Conservation (phyloP, 2,329 filamentous ascomycete genomes). For the Epichloe baconii region DNA sequence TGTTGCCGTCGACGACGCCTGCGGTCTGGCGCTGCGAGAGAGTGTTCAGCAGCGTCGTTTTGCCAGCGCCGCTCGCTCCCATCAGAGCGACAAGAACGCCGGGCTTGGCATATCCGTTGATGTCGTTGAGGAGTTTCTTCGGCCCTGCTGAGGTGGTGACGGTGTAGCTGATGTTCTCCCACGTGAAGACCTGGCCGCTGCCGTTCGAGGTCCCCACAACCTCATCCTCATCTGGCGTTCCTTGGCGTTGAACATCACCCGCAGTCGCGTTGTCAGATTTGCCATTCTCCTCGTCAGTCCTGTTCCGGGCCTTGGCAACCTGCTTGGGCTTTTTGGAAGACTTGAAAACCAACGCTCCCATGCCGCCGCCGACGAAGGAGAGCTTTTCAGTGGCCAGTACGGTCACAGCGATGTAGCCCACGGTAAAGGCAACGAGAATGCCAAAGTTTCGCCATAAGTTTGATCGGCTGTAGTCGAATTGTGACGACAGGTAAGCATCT, state of each 20-base stretch:
- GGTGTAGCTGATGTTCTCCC: conserved; percentile 55
- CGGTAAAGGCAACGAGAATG: conserved; percentile 57
- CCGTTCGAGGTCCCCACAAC: conserved; percentile 33
- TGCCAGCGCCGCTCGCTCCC: conserved; percentile 6
- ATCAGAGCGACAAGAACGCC: conserved; percentile 6
- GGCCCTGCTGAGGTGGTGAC: conserved; percentile 34
- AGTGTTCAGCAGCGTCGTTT: conserved; percentile 6
- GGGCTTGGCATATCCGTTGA: conserved; percentile 6
- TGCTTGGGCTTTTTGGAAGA: conserved; percentile 11
- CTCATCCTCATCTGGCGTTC: conserved; percentile 17
- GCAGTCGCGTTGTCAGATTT: not conserved
- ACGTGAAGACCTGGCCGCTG: conserved; percentile 55
- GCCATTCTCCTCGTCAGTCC: conserved; percentile 11
- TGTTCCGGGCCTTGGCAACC: not conserved
- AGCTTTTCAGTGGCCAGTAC: conserved; percentile 53
- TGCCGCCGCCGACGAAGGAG: conserved; percentile 46
- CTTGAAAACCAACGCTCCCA: conserved; percentile 61
- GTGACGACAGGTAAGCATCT: conserved; percentile 40
- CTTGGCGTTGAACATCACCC: not conserved
- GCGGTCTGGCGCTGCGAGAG: conserved; percentile 5
- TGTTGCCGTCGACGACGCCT: conserved; percentile 48
- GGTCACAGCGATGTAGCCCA: conserved; percentile 62
- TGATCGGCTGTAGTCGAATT: conserved; percentile 37
- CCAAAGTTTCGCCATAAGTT: conserved; percentile 63
- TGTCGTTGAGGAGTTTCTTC: conserved; percentile 13